phyloP scores from a whole-genome alignment of 2,329 filamentous ascomycete species.

The Atkinsonella hypoxylon region DNA sequence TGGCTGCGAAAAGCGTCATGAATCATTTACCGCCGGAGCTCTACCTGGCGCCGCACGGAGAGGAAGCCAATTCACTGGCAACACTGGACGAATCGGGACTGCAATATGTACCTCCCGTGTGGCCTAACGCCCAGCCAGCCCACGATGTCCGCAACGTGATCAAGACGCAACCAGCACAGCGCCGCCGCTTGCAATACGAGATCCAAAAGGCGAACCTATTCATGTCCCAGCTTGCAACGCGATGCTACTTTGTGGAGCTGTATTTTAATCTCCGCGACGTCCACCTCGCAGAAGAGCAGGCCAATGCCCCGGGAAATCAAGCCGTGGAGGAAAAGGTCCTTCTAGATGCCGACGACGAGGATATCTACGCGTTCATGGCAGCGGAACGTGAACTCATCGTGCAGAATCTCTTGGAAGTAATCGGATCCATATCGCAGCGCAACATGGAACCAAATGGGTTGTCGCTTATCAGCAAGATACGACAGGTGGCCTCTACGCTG shows the following conservation, averaged over 20 bases:
- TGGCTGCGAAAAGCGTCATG: conserved; percentile 56
- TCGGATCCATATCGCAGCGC: conserved; percentile 68
- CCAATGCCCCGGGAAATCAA: conserved; percentile 22
- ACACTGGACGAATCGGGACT: conserved; percentile 33
- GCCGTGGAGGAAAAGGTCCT: conserved; percentile 25
- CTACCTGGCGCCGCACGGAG: conserved; percentile 35
- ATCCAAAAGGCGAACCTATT: conserved; percentile 91
- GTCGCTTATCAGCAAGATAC: conserved; percentile 70
- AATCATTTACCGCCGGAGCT: conserved; percentile 59
- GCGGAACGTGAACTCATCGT: conserved; percentile 73
- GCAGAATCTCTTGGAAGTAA: conserved; percentile 61
- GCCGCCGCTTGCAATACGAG: conserved; percentile 60
- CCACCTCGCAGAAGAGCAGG: conserved; percentile 36
- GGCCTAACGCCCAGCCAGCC: conserved; percentile 31
- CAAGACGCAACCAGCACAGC: conserved; percentile 34
- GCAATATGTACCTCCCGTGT: conserved; percentile 40
- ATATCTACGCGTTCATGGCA: conserved; percentile 52
- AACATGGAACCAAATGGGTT: conserved; percentile 65
- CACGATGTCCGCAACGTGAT: conserved; percentile 40
- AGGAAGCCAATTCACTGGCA: conserved; percentile 25
- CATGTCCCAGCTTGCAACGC: conserved; percentile 65
- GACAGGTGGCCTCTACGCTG: conserved; percentile 70
- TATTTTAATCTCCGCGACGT: conserved; percentile 69
- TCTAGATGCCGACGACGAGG: conserved; percentile 29
- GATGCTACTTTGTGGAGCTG: conserved; percentile 76